Evolutionary conservation across 2,329 filamentous ascomycete genomes (phyloP), one percentile per base, ranked within the genome.

Genomic region (Aphanocladium album): DNA sequence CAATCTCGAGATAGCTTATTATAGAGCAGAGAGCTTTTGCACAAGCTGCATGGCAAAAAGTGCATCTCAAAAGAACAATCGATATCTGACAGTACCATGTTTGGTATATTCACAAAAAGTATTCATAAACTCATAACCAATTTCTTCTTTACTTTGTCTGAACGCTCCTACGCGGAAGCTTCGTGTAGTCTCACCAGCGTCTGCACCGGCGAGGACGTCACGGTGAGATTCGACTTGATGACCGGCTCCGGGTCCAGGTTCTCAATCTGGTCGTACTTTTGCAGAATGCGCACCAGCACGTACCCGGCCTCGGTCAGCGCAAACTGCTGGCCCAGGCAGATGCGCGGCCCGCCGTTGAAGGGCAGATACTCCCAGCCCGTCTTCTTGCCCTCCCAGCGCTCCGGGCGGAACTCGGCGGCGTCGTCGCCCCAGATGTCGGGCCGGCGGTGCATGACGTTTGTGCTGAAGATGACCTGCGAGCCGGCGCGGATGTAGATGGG

Each of bases 251-350:
- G 17, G 16, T 60, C 58, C 51, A 54, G 14, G 35, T 55, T 60
- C 51, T 55, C 51, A 2, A 60, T 33, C 11, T 11, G 9, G 33
- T 55, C 51, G n/a, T 49, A 60, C 33, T 80, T 77, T 76, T 91
- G 89, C 68, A 90, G 80, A 63, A 91, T 68, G 54, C 88, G 76
- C 37, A 86, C 84, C 64, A 89, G 78, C 17, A 87, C 85, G 70
- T 91, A 90, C 16, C 74, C 77, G 74, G 87, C 87, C 76, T 90
- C 87, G 0, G 86, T 89, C 41, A 90, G 74, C 5, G 88, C 88
- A 68, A 90, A 90, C 72, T 90, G 87, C 78, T 90, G 87, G 2
- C 87, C 86, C 60, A 89, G 81, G 71, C 87, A 88, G 68, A 88
- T 86, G 35, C 73, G 65, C 11, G 74, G 74, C 0, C 72, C 74